A percentile compares a stretch with the other conserved stretches of the same genome.
Conservation (phyloP, 192 early-diverging fungal genomes). For the Spinellus fusiger region DNA sequence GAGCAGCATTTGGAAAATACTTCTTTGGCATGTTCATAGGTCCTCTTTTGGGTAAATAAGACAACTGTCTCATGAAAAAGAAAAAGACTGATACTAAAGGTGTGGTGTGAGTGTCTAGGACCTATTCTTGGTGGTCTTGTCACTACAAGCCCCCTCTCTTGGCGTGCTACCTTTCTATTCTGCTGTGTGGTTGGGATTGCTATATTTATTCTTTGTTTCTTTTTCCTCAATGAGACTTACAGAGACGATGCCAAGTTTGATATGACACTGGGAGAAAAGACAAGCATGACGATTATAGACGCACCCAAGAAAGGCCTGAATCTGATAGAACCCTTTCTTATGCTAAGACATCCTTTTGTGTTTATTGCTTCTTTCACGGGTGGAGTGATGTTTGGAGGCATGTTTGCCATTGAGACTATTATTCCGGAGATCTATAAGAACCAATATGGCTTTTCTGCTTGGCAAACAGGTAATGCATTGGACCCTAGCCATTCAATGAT, state of each 20-base stretch:
- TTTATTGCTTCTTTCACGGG: slow-evolving; percentile 31
- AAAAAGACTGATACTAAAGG: neutral
- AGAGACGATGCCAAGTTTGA: neutral
- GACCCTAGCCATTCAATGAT: neutral
- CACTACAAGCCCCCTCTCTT: neutral
- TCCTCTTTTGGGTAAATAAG: slow-evolving; percentile 32
- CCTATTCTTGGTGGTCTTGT: slow-evolving; percentile 11
- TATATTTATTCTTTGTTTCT: slow-evolving; percentile 30
- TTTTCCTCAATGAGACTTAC: slow-evolving; percentile 38
- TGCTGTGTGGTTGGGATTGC: slow-evolving; percentile 8
- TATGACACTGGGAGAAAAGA: neutral
- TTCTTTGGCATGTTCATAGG: slow-evolving; percentile 27
- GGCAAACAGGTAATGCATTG: slow-evolving; percentile 31
- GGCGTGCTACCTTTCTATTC: slow-evolving; percentile 9
- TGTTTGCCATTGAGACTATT: slow-evolving; percentile 40
- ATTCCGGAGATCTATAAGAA: slow-evolving; percentile 18
- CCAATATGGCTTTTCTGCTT: slow-evolving; percentile 23
- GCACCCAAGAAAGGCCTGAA: neutral
- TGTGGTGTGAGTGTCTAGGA: neutral
- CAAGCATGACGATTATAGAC: neutral
- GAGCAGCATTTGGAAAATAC: slow-evolving; percentile 20
- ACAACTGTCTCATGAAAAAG: slow-evolving; percentile 34
- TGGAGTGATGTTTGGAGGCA: slow-evolving; percentile 42
- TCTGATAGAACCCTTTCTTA: slow-evolving; percentile 3
- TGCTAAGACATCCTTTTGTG: slow-evolving; percentile 35